Percentiles rank a stretch among this genome's conserved stretches.
Evolutionary conservation across 768 basidiomycete species (phyloP).

Genomic region (Boletus rufocinnamomeus): DNA sequence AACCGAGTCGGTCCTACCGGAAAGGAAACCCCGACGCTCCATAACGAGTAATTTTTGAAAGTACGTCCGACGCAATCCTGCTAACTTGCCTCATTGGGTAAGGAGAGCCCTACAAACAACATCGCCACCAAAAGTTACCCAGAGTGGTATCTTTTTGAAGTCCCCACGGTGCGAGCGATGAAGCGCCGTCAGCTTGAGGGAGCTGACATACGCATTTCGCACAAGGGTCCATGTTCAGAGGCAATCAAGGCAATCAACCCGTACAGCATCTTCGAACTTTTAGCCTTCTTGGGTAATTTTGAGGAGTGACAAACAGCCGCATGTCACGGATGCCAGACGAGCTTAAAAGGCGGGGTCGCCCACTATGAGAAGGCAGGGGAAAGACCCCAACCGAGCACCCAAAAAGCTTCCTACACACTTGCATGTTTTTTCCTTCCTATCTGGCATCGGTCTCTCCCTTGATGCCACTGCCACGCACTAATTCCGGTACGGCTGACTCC

Average conservation of each 20-base stretch:
- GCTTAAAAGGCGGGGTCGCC: constrained; percentile 33
- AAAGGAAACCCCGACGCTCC: constrained; percentile 13
- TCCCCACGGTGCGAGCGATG: neutral
- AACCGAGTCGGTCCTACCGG: neutral
- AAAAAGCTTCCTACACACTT: neutral
- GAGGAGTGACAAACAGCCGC: constrained; percentile 17
- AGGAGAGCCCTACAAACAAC: constrained; percentile 7
- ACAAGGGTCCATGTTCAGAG: constrained; percentile 25
- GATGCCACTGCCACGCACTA: neutral
- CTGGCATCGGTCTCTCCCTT: neutral
- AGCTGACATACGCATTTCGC: constrained; percentile 35
- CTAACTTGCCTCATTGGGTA: constrained; percentile 23
- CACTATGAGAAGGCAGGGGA: constrained; percentile 8
- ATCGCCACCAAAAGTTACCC: constrained; percentile 29
- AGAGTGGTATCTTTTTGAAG: constrained; percentile 19
- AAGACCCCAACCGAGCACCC: constrained; percentile 13
- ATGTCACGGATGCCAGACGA: constrained; percentile 13
- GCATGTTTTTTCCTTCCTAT: constrained; percentile 5
- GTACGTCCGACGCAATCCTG: constrained; percentile 22
- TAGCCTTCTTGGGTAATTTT: constrained; percentile 33
- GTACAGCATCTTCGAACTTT: constrained; percentile 22
- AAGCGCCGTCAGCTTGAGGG: constrained; percentile 16
- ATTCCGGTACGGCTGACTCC: constrained; percentile 5
- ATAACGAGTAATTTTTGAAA: constrained; percentile 25
- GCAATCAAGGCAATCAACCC: constrained; percentile 28